Percentiles rank a stretch among this genome's conserved stretches.
Evolutionary conservation across 169 alveolate species (phyloP).

Genomic region (Perkinsus chesapeaki): DNA sequence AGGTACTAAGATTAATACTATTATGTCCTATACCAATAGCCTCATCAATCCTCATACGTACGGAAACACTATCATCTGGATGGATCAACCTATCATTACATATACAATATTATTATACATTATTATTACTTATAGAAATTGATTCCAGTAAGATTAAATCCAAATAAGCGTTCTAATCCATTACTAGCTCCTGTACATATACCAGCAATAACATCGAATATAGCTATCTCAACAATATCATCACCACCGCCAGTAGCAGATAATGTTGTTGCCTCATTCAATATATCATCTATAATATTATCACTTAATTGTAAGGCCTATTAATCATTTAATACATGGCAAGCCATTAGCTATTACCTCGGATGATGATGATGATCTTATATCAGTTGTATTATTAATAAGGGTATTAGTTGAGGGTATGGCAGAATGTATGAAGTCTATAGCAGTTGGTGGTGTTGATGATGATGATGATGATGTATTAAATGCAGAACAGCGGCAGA

Average conservation of each 20-base stretch:
- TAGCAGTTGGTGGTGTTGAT: neutral
- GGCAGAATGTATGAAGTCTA: neutral
- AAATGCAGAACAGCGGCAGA: too few species aligned
- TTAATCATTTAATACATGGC: too few species aligned
- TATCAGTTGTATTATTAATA: too few species aligned
- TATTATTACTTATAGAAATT: neutral
- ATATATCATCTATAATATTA: neutral
- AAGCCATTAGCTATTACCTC: neutral
- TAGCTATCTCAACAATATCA: neutral
- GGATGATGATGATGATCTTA: neutral
- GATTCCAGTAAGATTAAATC: neutral
- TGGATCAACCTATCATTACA: neutral
- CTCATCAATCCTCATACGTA: neutral
- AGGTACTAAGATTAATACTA: neutral
- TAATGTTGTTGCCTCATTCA: neutral
- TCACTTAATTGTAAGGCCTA: too few species aligned
- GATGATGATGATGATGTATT: too few species aligned
- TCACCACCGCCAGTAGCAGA: too few species aligned
- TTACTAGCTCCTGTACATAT: neutral
- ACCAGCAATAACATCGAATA: neutral
- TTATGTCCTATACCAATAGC: neutral
- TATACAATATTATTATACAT: neutral
- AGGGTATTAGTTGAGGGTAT: neutral
- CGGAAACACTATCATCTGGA: neutral
- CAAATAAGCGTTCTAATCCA: neutral